These are phyloP conservation scores for Suillus plorans DNA, from an alignment of 768 basidiomycete genomes.

Conservation along the genomic window DNA sequence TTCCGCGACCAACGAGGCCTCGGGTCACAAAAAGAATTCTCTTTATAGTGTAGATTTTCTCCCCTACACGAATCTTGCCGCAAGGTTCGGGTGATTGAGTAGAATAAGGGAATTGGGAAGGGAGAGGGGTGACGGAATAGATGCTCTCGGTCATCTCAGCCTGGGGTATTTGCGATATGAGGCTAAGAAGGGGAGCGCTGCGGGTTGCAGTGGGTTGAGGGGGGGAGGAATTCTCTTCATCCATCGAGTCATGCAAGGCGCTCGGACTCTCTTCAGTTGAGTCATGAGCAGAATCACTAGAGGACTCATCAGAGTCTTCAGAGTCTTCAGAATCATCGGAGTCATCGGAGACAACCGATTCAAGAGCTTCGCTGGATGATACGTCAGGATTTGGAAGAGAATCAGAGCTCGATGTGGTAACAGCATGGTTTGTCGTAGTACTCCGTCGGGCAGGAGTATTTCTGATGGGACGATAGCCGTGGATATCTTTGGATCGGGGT, in stretches of 20 bases:
- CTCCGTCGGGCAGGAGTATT: neutral
- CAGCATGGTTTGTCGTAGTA: too few relatives aligned
- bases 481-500: neutral
- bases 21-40: neutral
- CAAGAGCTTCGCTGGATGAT: too few relatives aligned
- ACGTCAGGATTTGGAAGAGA: too few relatives aligned
- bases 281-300: neutral
- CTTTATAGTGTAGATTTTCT: neutral
- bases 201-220: neutral
- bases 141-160: neutral
- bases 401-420: too few relatives aligned
- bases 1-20: neutral
- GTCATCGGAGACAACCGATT: too few relatives aligned
- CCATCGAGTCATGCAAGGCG: neutral
- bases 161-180: neutral
- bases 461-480: neutral
- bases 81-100: neutral
- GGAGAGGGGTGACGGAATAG: neutral
- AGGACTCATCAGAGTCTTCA: neutral
- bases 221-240: neutral
- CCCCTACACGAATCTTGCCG: neutral
- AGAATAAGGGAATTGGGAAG: neutral
- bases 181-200: neutral
- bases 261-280: too few relatives aligned
- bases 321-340: too few relatives aligned